phyloP scores from a whole-genome alignment of 306 rosid genomes.

The Astragalus membranaceus region DNA sequence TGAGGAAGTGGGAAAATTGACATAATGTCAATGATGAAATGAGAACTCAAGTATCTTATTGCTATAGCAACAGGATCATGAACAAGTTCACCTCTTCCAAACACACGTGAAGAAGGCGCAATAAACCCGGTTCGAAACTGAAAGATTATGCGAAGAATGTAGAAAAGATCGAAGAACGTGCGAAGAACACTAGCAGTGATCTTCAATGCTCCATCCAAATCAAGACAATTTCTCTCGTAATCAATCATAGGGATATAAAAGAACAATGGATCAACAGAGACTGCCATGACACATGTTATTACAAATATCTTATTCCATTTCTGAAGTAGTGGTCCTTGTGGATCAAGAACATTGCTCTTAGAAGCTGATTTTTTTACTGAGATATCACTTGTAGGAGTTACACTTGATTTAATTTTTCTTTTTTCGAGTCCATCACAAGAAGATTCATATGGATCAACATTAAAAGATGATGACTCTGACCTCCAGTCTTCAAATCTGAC shows the following conservation, averaged over 20 bases:
- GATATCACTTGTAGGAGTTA: constrained; percentile 22
- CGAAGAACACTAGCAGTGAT: constrained; percentile 64
- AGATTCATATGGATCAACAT: constrained; percentile 26
- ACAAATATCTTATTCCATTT: constrained; percentile 84
- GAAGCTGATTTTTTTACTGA: constrained; percentile 17
- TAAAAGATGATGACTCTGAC: constrained; percentile 38
- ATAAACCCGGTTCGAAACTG: constrained; percentile 82
- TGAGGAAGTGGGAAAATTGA: constrained; percentile 88
- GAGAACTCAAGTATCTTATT: constrained; percentile 54
- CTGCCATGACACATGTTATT: constrained; percentile 62
- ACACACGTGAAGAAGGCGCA: constrained; percentile 79
- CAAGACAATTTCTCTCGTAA: constrained; percentile 29
- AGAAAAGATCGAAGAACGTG: constrained; percentile 68
- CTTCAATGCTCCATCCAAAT: constrained; percentile 26
- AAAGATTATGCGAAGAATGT: constrained; percentile 59
- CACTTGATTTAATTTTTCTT: constrained; percentile 35
- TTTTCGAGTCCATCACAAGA: constrained; percentile 11
- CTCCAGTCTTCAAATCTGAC: constrained; percentile 59
- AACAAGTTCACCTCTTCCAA: constrained; percentile 75
- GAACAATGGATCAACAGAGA: constrained; percentile 77
- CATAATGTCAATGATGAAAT: constrained; percentile 70
- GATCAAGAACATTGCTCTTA: constrained; percentile 50
- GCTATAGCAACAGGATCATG: constrained; percentile 51
- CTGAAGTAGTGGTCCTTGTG: constrained; percentile 75
- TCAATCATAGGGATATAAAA: constrained; percentile 56